phyloP scores from a whole-genome alignment of 148 eudicot genomes.

The Chenopodium suecicum region DNA sequence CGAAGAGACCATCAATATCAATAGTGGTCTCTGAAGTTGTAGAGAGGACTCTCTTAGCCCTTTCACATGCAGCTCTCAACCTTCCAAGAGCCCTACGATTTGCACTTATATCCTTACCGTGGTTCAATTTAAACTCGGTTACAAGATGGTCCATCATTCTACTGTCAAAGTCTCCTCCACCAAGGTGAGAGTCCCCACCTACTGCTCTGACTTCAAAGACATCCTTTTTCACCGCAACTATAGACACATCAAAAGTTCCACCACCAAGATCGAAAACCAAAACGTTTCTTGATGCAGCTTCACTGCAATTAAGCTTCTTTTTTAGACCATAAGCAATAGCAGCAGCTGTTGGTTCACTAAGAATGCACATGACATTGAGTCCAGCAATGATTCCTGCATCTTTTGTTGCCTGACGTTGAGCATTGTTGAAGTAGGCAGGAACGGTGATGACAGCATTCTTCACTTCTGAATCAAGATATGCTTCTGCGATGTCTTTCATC shows the following conservation, averaged over 20 bases:
- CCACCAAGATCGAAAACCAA: too few species aligned
- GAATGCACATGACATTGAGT: slow-evolving; percentile 7
- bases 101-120: background rate
- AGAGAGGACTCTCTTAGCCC: slow-evolving; percentile 18
- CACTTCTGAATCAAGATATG: background rate
- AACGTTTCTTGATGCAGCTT: too few species aligned
- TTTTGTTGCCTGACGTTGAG: background rate
- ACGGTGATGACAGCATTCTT: background rate
- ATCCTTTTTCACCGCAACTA: background rate
- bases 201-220: slow-evolving; percentile 4
- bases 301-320: background rate
- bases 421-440: background rate
- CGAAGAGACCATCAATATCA: slow-evolving; percentile 22
- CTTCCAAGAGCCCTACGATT: slow-evolving; percentile 10
- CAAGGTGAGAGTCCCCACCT: background rate
- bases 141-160: background rate
- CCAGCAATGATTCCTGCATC: slow-evolving; percentile 11
- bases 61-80: slow-evolving; percentile 21
- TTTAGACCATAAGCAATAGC: slow-evolving; percentile 18
- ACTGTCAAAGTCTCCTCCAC: slow-evolving; percentile 1
- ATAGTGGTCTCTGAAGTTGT: background rate
- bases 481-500: slow-evolving; percentile 3
- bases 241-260: background rate
- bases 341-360: slow-evolving; percentile 26
- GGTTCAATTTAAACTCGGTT: background rate